phyloP scores from a whole-genome alignment of 2,329 filamentous ascomycete genomes.

The Teratosphaeria gauchensis region DNA sequence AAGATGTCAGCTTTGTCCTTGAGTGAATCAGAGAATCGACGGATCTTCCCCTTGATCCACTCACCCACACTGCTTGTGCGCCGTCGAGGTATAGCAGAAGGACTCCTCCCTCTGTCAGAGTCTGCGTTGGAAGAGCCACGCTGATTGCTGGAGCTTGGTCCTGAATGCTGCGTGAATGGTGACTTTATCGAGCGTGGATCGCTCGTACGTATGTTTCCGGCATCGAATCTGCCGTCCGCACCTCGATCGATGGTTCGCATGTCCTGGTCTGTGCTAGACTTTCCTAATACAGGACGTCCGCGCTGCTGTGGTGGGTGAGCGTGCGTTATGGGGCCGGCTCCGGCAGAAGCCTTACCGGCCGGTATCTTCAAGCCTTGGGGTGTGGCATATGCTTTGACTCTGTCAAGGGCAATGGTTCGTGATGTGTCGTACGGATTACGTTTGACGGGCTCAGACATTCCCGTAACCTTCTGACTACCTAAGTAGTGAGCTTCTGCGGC shows the following conservation, averaged over 20 bases:
- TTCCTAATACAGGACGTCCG: neutral
- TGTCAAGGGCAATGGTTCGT: neutral
- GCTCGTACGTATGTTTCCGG: neutral
- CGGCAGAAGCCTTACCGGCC: neutral
- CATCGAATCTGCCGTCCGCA: conserved; percentile 1
- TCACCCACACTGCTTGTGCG: neutral
- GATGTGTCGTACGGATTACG: neutral
- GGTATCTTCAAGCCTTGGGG: neutral
- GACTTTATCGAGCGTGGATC: neutral
- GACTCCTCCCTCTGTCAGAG: neutral
- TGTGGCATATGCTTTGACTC: neutral
- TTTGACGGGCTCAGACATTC: neutral
- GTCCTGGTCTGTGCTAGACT: neutral
- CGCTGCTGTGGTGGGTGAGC: neutral
- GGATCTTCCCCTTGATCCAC: neutral
- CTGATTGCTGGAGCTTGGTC: neutral
- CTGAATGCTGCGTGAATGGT: neutral
- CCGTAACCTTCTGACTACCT: neutral
- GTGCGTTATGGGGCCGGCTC: neutral
- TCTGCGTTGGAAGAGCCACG: neutral
- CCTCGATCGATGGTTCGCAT: conserved; percentile 1
- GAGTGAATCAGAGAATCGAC: conserved; percentile 1
- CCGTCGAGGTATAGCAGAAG: neutral
- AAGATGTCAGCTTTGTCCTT: conserved; percentile 4
- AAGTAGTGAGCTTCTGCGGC: conserved; percentile 1